Conservation (phyloP, 805 yeast species). For the Saturnispora quitensis region DNA sequence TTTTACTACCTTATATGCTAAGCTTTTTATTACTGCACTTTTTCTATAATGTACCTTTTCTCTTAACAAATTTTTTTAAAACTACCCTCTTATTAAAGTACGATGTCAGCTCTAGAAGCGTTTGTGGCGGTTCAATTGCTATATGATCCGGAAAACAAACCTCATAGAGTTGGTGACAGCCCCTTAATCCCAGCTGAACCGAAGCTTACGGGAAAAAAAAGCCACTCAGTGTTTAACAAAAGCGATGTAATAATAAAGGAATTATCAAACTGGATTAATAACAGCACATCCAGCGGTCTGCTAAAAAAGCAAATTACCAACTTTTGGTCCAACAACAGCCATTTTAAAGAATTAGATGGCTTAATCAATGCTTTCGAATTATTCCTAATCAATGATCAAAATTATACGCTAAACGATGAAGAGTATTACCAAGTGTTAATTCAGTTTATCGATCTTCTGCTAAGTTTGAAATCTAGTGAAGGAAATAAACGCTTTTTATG, state of each 20-base stretch:
- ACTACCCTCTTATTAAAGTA: not conserved
- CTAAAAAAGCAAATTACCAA: not conserved
- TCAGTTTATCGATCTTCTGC: slow-evolving; percentile 15
- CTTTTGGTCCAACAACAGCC: not conserved
- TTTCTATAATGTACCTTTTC: not conserved
- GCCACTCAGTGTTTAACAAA: slow-evolving; percentile 19
- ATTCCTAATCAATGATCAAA: not conserved
- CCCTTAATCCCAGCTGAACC: slow-evolving; percentile 17
- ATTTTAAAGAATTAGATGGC: not conserved
- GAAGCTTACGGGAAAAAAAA: slow-evolving; percentile 13
- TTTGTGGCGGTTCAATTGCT: slow-evolving; percentile 17
- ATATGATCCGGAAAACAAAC: slow-evolving; percentile 16
- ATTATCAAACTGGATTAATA: slow-evolving; percentile 12
- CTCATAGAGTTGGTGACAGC: slow-evolving; percentile 16
- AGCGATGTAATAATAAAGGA: slow-evolving; percentile 19
- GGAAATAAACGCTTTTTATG: slow-evolving; percentile 5
- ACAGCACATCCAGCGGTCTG: slow-evolving; percentile 8
- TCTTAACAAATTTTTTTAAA: not conserved
- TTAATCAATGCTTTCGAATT: not conserved
- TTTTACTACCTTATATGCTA: not conserved
- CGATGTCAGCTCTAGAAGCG: slow-evolving; percentile 2
- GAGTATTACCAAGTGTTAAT: slow-evolving; percentile 2
- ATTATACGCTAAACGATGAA: slow-evolving; percentile 2
- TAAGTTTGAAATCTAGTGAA: slow-evolving; percentile 11
- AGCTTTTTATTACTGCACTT: not conserved